Evolutionary conservation across 495 filamentous ascomycete genomes (phyloP).

Genomic region (Xylaria grammica): DNA sequence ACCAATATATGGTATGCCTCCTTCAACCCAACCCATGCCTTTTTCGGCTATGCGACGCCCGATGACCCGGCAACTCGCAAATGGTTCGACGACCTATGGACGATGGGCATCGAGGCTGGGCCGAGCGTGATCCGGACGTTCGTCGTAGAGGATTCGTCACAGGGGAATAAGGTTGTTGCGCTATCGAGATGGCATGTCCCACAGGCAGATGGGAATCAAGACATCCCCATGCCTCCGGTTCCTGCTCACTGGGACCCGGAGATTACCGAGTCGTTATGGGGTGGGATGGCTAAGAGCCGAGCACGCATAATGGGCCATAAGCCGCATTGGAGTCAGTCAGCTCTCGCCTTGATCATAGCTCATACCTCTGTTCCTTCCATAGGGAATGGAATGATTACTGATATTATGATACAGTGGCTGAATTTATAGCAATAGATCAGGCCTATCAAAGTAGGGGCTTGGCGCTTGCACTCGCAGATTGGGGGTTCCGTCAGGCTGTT

Average conservation of each 20-base stretch:
- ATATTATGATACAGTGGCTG: background rate
- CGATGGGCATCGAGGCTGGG: conserved; percentile 9
- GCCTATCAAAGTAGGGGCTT: background rate
- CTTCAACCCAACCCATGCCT: background rate
- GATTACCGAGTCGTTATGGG: background rate
- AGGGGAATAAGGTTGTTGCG: conserved; percentile 7
- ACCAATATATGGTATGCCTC: conserved; percentile 6
- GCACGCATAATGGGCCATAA: background rate
- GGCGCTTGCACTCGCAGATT: background rate
- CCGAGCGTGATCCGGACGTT: conserved; percentile 2
- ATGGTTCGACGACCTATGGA: conserved; percentile 7
- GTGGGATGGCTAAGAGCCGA: background rate
- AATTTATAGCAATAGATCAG: background rate
- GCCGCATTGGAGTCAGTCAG: conserved; percentile 11
- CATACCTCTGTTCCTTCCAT: background rate
- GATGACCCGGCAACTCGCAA: background rate
- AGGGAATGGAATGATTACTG: background rate
- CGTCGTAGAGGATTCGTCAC: conserved; percentile 2
- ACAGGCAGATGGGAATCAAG: conserved; percentile 1
- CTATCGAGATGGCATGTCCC: background rate
- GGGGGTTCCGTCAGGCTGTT: background rate
- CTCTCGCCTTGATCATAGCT: no score
- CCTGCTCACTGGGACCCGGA: conserved; percentile 9
- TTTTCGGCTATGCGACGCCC: conserved; percentile 2
- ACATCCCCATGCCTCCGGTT: background rate